Base-by-base conservation (phyloP, 208 protist genomes). In the Trichomonas tenax region DNA sequence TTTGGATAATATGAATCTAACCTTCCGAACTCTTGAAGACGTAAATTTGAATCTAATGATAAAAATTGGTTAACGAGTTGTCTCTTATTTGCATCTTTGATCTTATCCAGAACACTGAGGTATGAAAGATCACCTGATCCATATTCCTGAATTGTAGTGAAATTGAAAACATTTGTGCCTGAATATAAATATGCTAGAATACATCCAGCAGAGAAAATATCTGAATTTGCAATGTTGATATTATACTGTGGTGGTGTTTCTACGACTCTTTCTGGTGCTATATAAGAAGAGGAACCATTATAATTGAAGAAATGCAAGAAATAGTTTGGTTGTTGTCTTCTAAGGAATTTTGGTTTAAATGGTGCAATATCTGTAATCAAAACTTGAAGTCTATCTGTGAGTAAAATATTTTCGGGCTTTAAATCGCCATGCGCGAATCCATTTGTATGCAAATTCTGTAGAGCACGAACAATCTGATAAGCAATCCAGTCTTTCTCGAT, bases 401-500 rank as follows among this genome's bases (percentile, higher is more conserved):
- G 3, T 26, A 93, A 51, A 38, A 93, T 51, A 93, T 93, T 93
- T 38, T 93, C 44, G 0, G 86, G 86, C 44, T 93, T 93, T 34
- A 93, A 26, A 93, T 93, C 86, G 17, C 86, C 86, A 58, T 93
- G 86, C 6, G 9, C 15, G 17, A 46, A 46, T 2, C 82, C 82
- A 46, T 89, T 44, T 89, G 31, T 21, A 46, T 40, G 14, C 0
- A 89, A 6, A 89, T 89, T 89, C 46, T 41, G 17, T 26, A 89
- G 34, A 9, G 82, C 82, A n/a, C 38, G 31, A 0, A 89, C 15
- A 89, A 89, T 44, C 17, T 89, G 82, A 89, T 44, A 89, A 10
- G 82, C 82, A 89, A 89, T 89, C 82, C 82, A 89, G 31, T 89
- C 38, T 89, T 89, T 89, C 21, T 89, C 82, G 17, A 41, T 44